Conservation (phyloP, 2,329 filamentous ascomycete species). For the Trichoderma simmonsii region DNA sequence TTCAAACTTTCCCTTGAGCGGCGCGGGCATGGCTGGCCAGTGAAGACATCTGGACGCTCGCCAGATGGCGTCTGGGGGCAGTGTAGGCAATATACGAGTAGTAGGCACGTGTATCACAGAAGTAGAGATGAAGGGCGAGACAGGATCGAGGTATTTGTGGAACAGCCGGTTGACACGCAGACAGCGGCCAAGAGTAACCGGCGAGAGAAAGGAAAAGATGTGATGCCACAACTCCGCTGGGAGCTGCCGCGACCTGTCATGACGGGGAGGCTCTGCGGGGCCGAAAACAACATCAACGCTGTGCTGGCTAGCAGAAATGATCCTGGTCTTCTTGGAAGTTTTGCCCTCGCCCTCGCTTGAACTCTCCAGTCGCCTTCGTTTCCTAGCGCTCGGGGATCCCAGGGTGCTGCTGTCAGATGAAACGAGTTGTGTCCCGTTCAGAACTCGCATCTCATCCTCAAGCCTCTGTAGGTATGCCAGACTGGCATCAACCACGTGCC, state of each 20-base stretch:
- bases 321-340: slow-evolving; percentile 16
- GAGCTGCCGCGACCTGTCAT: slow-evolving; percentile 33
- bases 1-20: slow-evolving; percentile 63
- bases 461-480: background rate
- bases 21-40: slow-evolving; percentile 65
- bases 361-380: slow-evolving; percentile 12
- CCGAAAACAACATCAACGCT: background rate
- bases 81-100: slow-evolving; percentile 26
- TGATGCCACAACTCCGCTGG: slow-evolving; percentile 67
- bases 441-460: background rate
- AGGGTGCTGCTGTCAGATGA: background rate
- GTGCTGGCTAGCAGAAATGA: background rate
- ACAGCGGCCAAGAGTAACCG: slow-evolving; percentile 61
- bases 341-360: background rate
- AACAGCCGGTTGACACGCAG: slow-evolving; percentile 67
- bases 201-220: slow-evolving; percentile 64
- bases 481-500: background rate
- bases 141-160: slow-evolving; percentile 55
- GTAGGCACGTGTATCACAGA: slow-evolving; percentile 23
- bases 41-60: slow-evolving; percentile 62
- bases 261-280: background rate
- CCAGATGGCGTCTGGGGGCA: slow-evolving; percentile 68
- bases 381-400: background rate
- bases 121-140: slow-evolving; percentile 31
- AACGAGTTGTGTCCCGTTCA: background rate